phyloP scores from a whole-genome alignment of 2,329 filamentous ascomycete species.

The Microdochium trichocladiopsis region DNA sequence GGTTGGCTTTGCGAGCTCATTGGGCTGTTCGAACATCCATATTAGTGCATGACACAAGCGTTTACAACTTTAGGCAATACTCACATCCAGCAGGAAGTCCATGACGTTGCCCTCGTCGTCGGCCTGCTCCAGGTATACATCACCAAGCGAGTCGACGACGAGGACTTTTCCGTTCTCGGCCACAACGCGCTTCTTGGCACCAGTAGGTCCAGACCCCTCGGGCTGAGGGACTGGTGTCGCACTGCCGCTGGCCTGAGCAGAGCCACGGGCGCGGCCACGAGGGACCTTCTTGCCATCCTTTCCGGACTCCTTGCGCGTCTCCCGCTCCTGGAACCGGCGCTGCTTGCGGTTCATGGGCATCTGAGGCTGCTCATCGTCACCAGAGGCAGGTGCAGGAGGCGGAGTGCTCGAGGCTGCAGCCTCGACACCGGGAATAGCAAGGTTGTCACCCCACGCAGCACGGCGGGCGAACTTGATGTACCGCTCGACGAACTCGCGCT shows the following conservation, averaged over 20 bases:
- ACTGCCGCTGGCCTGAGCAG: conserved; percentile 32
- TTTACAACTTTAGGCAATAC: conserved; percentile 24
- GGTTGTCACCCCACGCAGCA: conserved; percentile 82
- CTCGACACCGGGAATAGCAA: conserved; percentile 63
- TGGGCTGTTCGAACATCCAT: conserved; percentile 41
- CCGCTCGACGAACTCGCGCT: conserved; percentile 82
- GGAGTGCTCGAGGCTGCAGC: conserved; percentile 32
- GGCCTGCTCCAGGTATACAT: conserved; percentile 91
- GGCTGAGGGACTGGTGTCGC: conserved; percentile 47
- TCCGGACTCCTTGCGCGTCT: conserved; percentile 63
- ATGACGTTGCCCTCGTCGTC: conserved; percentile 78
- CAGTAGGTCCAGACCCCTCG: conserved; percentile 53
- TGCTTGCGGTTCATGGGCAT: conserved; percentile 74
- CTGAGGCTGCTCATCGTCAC: conserved; percentile 40
- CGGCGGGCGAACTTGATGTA: conserved; percentile 87
- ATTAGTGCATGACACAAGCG: neutral
- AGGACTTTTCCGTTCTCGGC: conserved; percentile 94
- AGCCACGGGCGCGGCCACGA: conserved; percentile 24
- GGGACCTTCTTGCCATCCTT: conserved; percentile 42
- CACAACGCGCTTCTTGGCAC: conserved; percentile 78
- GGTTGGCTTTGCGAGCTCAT: conserved; percentile 72
- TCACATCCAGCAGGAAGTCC: conserved; percentile 83
- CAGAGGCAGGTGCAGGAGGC: conserved; percentile 36
- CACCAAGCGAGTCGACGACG: conserved; percentile 84
- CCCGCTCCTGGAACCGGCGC: conserved; percentile 82